These are phyloP conservation scores for Ceratocystis ficicola DNA, from an alignment of 2,329 filamentous ascomycete species.

Conservation along the genomic window DNA sequence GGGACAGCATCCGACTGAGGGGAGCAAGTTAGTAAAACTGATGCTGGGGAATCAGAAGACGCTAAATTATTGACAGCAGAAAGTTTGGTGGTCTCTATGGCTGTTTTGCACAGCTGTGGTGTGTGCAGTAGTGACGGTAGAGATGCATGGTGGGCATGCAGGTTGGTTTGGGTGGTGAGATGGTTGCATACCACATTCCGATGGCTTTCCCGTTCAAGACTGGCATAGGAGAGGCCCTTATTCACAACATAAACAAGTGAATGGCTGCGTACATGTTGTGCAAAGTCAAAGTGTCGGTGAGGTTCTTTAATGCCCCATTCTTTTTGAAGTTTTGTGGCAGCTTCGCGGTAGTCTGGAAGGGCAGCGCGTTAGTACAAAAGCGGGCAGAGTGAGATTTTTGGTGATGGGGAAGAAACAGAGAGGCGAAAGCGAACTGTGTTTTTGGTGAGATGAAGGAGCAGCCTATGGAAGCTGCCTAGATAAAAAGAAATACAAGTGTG, in stretches of 20 bases:
- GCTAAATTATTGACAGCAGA: not conserved
- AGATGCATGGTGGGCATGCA: constrained; percentile 2
- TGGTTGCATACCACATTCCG: constrained; percentile 37
- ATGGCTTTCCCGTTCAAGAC: constrained; percentile 45
- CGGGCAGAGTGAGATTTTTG: not conserved
- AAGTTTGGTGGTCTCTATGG: not conserved
- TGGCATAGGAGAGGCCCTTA: constrained; percentile 50
- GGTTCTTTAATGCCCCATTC: constrained; percentile 54
- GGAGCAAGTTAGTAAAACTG: constrained; percentile 8
- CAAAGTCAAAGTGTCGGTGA: constrained; percentile 51
- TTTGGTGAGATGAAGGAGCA: not conserved
- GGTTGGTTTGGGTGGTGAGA: not conserved
- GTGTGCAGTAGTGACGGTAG: not conserved
- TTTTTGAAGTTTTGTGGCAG: constrained; percentile 54
- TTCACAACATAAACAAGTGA: constrained; percentile 52
- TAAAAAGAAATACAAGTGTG: no score
- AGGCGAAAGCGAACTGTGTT: not conserved
- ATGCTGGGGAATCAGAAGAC: not conserved
- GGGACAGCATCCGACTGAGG: not conserved
- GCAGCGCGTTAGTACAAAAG: constrained; percentile 10
- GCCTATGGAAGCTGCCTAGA: not conserved
- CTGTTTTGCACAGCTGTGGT: not conserved
- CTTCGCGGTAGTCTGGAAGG: constrained; percentile 52
- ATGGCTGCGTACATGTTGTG: constrained; percentile 52
- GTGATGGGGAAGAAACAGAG: not conserved